phyloP scores from a whole-genome alignment of 345 rosid species.

The Geranium brycei region DNA sequence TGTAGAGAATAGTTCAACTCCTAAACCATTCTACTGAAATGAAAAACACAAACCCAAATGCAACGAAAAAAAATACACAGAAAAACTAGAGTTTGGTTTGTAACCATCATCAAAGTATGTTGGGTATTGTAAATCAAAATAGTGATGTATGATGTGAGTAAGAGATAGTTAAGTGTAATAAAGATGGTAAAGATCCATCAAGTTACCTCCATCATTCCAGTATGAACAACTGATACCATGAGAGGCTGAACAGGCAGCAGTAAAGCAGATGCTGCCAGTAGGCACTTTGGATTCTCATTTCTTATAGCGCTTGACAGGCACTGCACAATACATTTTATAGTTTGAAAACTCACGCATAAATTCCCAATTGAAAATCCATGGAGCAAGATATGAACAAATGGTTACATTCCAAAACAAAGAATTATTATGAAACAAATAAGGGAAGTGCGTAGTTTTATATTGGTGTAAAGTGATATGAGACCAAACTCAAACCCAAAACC shows the following conservation, averaged over 20 bases:
- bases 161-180: neutral
- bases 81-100: too few species aligned
- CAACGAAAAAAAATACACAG: too few species aligned
- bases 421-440: too few species aligned
- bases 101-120: neutral
- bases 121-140: neutral
- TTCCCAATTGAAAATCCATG: too few species aligned
- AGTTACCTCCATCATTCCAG: conserved; percentile 91
- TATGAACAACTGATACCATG: conserved; percentile 86
- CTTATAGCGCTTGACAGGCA: conserved; percentile 78
- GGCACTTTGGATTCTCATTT: conserved; percentile 68
- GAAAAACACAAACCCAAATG: neutral
- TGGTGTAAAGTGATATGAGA: too few species aligned
- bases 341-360: neutral
- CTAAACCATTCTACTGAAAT: neutral
- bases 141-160: neutral
- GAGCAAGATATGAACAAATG: too few species aligned
- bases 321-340: conserved; percentile 20
- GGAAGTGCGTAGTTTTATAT: too few species aligned
- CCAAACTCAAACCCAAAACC: too few species aligned
- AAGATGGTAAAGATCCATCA: conserved; percentile 1
- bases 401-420: too few species aligned
- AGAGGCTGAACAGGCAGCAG: conserved; percentile 78
- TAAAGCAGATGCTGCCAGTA: conserved; percentile 90
- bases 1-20: conserved; percentile 8